phyloP scores from a whole-genome alignment of 345 rosid genomes.

The Aurinia saxatilis region DNA sequence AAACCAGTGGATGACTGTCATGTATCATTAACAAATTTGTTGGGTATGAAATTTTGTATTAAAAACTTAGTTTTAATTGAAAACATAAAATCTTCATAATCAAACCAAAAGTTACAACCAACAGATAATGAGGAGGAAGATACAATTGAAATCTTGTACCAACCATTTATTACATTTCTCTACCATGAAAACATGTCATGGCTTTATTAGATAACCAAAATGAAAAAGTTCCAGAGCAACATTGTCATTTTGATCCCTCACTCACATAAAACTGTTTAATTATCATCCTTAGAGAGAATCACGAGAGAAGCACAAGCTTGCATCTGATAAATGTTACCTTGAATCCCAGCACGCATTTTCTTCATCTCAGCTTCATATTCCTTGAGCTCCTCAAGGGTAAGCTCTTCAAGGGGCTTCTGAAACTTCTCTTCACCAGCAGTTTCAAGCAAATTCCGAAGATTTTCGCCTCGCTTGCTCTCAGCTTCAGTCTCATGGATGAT shows the following conservation, averaged over 20 bases:
- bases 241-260: background rate
- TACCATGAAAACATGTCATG: background rate
- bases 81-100: background rate
- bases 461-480: constrained; percentile 25
- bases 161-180: background rate
- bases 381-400: constrained; percentile 21
- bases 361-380: constrained; percentile 3
- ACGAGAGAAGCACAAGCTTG: constrained; percentile 14
- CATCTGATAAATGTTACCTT: background rate
- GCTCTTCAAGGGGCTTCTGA: constrained; percentile 17
- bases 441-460: constrained; percentile 14
- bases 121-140: background rate
- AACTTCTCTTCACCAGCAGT: constrained; percentile 14
- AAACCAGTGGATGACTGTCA: no score
- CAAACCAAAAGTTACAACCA: background rate
- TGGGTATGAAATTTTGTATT: no score
- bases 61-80: no score
- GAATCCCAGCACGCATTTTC: background rate
- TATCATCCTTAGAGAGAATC: constrained; percentile 1
- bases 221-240: background rate
- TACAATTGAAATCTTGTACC: background rate
- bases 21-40: no score
- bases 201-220: background rate
- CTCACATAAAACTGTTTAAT: background rate
- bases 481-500: background rate